Evolutionary conservation across 2,329 filamentous ascomycete species (phyloP).

Genomic region (Talaromyces verruculosus): DNA sequence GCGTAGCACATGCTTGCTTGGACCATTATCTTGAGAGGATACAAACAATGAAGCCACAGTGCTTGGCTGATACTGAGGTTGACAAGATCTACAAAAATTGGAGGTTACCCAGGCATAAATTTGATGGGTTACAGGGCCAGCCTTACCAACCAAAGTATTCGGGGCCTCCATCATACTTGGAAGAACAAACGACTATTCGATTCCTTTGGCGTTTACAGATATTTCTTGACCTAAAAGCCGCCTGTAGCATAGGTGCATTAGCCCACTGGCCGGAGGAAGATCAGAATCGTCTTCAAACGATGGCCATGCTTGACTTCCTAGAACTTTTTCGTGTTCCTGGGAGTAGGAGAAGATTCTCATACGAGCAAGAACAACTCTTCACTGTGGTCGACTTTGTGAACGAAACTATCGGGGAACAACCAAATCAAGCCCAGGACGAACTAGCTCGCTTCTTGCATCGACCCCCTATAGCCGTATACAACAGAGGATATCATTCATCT

Average conservation of each 20-base stretch:
- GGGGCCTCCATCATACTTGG: neutral
- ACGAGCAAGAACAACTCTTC: neutral
- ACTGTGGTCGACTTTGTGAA: neutral
- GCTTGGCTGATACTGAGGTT: neutral
- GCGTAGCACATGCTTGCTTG: neutral
- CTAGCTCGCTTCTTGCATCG: neutral
- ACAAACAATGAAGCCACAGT: neutral
- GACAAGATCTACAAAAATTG: neutral
- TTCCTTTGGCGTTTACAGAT: neutral
- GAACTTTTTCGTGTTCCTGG: neutral
- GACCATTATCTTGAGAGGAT: neutral
- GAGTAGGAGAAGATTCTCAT: neutral
- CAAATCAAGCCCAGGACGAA: neutral
- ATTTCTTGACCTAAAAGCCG: neutral
- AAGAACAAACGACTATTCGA: neutral
- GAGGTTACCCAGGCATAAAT: neutral
- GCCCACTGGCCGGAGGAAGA: neutral
- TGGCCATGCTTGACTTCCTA: neutral
- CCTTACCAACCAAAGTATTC: neutral
- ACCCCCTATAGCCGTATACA: neutral
- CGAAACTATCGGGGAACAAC: neutral
- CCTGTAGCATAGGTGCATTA: neutral
- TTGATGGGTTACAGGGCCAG: neutral
- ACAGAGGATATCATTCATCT: neutral
- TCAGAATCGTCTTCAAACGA: neutral